Conservation (phyloP, 768 basidiomycete species). For the Rhizopogon salebrosus region DNA sequence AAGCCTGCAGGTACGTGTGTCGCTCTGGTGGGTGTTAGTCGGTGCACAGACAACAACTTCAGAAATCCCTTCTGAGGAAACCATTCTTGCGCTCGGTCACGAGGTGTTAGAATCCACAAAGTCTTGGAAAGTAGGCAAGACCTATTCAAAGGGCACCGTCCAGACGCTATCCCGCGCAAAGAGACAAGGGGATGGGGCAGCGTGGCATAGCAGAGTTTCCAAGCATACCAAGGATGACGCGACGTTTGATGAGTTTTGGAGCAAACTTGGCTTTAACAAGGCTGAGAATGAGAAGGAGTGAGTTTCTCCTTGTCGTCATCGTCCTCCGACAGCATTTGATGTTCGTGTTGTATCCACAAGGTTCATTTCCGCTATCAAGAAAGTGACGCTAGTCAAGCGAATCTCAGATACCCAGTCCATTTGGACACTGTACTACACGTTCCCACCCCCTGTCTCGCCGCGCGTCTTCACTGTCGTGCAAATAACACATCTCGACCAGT, state of each 20-base stretch:
- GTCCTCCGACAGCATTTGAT: neutral
- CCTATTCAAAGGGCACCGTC: conserved; percentile 48
- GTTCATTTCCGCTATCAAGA: conserved; percentile 61
- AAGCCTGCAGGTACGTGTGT: conserved; percentile 32
- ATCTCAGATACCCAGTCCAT: conserved; percentile 60
- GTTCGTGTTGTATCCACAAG: conserved; percentile 30
- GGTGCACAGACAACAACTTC: neutral
- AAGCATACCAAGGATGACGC: conserved; percentile 60
- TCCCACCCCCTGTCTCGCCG: conserved; percentile 64
- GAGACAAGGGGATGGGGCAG: conserved; percentile 46
- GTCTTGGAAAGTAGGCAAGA: conserved; percentile 67
- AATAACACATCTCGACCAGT: conserved; percentile 46
- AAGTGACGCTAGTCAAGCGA: conserved; percentile 56
- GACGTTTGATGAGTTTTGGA: conserved; percentile 73
- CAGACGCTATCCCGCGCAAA: conserved; percentile 52
- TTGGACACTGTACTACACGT: conserved; percentile 72
- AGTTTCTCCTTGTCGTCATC: conserved; percentile 12
- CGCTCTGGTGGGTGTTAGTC: neutral
- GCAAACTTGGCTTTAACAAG: conserved; percentile 59
- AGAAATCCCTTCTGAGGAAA: conserved; percentile 63
- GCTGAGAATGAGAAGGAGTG: conserved; percentile 67
- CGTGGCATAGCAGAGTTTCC: conserved; percentile 68
- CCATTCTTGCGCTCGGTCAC: conserved; percentile 46
- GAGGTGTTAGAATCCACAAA: conserved; percentile 51
- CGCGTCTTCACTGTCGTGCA: conserved; percentile 75